Conservation (phyloP, 352 stramenopile genomes). For the Phytophthora ohioensis region DNA sequence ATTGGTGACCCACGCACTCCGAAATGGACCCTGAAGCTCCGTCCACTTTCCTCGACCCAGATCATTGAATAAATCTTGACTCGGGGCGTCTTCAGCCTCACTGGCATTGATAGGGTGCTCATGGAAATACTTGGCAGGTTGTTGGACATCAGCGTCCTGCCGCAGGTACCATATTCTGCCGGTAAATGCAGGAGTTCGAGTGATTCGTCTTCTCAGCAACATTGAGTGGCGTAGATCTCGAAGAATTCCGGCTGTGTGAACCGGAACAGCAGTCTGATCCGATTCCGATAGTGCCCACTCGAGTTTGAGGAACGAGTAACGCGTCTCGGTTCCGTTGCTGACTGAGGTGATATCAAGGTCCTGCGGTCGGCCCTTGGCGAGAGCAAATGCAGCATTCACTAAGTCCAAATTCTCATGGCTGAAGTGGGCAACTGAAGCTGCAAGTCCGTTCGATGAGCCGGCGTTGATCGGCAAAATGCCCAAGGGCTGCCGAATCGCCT, state of each 20-base stretch:
- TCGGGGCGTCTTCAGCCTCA: conserved; percentile 4
- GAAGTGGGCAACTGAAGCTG: conserved; percentile 54
- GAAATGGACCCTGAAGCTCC: conserved; percentile 58
- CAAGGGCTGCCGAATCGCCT: conserved; percentile 59
- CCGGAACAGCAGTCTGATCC: conserved; percentile 46
- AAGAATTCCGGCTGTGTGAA: conserved; percentile 58
- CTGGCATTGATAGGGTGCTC: conserved; percentile 18
- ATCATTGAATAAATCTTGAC: conserved; percentile 33
- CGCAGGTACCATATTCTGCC: conserved; percentile 45
- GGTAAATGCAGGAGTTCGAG: conserved; percentile 42
- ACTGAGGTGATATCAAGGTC: conserved; percentile 67
- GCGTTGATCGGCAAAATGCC: conserved; percentile 49
- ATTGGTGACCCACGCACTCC: conserved; percentile 70
- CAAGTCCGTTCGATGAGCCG: conserved; percentile 62
- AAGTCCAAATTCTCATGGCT: conserved; percentile 35
- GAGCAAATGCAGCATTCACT: conserved; percentile 52
- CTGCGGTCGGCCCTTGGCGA: conserved; percentile 59
- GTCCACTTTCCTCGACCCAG: conserved; percentile 46
- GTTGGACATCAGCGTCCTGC: conserved; percentile 22
- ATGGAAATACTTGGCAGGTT: conserved; percentile 43
- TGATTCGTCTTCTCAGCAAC: conserved; percentile 46
- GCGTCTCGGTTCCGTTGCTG: conserved; percentile 45
- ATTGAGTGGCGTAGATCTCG: conserved; percentile 63
- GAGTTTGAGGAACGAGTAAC: conserved; percentile 75
- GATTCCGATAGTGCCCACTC: conserved; percentile 76